Base-by-base conservation (phyloP, 2,329 filamentous ascomycete species). In the Fusarium sp. region DNA sequence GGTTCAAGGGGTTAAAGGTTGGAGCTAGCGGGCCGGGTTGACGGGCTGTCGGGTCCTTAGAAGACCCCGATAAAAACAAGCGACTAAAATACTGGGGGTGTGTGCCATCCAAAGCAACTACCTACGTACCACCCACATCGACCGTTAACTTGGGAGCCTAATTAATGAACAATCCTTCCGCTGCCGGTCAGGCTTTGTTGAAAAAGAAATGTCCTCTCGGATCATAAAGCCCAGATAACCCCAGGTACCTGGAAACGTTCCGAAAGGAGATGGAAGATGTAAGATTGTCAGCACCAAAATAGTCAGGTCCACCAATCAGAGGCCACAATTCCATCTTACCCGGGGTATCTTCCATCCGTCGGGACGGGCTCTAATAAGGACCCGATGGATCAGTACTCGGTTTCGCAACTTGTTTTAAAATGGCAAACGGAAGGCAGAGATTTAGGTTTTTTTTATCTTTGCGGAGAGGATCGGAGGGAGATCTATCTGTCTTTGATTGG, bases 41-140 rank as follows among this genome's bases (percentile, higher is more conserved):
- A 67, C 73, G 73, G 73, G 65, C 14, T 73, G 71, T 77, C 75
- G 75, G 75, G 74, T 57, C 71, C 58, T 55, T 77, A 47, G 53
- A 76, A 75, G 67, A 77, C 64, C 65, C 77, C 77, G 77, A 77
- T 60, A 55, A 43, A 26, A 54, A 49, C 43, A 32, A 38, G 56
- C 24, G 42, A 46, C 40, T 46, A 47, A 42, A 42, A 17, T 5
- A 26, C 28, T 45, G 50, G 61, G 47, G n/a, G 57, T 23, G 57
- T 60, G 65, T 50, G 38, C 39, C 8, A 36, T 53, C 43, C 7
- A 20, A 20, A 3, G 20, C 23, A 23, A 7, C 23, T 23, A 28
- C n/a, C n/a, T n/a, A n/a, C n/a, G n/a, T n/a, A n/a, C 26, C 26
- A 28, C 26, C 10, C 26, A 28, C 26, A 11, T 28, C 10, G 10